phyloP scores from a whole-genome alignment of 2,329 filamentous ascomycete species.

The Cytospora schulzeri region DNA sequence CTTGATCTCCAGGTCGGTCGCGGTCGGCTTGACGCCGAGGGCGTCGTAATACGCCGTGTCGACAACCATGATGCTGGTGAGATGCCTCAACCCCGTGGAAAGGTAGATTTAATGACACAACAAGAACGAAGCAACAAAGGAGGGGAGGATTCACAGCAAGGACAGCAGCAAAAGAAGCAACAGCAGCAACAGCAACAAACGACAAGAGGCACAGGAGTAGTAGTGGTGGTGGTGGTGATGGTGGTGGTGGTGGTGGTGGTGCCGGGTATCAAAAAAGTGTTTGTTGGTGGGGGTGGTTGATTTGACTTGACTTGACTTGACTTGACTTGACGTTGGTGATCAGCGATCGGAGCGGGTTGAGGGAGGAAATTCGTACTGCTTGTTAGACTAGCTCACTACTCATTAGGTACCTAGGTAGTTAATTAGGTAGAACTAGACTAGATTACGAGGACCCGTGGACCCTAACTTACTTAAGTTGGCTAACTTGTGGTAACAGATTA shows the following conservation, averaged over 20 bases:
- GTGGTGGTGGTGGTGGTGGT: too few relatives aligned
- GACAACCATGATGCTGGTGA: constrained; percentile 68
- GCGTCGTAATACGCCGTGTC: constrained; percentile 89
- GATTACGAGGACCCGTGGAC: too few relatives aligned
- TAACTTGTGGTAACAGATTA: too few relatives aligned
- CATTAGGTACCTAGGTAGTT: background rate
- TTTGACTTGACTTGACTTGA: too few relatives aligned
- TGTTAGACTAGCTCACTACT: too few relatives aligned
- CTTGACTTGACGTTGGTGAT: background rate
- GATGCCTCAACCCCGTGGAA: background rate
- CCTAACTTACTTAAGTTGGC: too few relatives aligned
- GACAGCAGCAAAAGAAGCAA: background rate
- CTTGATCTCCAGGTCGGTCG: constrained; percentile 91
- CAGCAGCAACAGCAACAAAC: background rate
- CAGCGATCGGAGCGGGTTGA: background rate
- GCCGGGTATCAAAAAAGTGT: constrained; percentile 9
- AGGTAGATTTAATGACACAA: background rate
- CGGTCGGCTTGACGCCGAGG: constrained; percentile 80
- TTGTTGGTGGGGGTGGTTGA: background rate
- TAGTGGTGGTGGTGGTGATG: background rate
- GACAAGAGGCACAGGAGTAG: background rate
- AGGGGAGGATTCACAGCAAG: too few relatives aligned
- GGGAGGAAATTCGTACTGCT: background rate
- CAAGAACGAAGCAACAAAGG: background rate
- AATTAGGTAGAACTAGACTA: too few relatives aligned